Evolutionary conservation across 208 protist genomes (phyloP).

Genomic region (Leishmania mexicana): DNA sequence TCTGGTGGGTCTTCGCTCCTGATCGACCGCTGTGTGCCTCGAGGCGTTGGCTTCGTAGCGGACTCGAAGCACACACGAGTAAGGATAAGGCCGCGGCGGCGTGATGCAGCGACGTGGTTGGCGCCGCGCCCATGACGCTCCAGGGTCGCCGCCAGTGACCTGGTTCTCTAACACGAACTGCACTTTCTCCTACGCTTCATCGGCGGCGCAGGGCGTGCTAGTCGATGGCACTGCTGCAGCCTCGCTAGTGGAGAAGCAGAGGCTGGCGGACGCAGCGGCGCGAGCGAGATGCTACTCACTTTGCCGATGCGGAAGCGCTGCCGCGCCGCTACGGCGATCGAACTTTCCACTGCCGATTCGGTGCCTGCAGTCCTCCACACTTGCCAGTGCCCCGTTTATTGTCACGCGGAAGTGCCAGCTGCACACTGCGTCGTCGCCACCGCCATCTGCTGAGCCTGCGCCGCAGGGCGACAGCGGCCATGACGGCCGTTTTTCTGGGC

Average conservation of each 20-base stretch:
- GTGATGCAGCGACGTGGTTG: neutral
- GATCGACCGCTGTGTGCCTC: neutral
- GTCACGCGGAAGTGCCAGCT: neutral
- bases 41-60: neutral
- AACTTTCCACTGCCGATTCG: neutral
- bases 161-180: neutral
- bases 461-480: neutral
- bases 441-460: neutral
- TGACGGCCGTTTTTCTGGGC: neutral
- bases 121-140: neutral
- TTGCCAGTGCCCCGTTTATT: neutral
- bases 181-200: neutral
- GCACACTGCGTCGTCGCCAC: neutral
- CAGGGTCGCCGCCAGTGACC: neutral
- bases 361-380: neutral
- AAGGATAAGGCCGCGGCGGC: too few relatives aligned
- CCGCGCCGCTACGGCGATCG: neutral
- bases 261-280: neutral
- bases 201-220: neutral
- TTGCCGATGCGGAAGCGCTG: neutral
- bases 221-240: neutral
- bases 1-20: neutral
- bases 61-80: neutral
- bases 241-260: neutral
- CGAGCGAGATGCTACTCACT: neutral